Conservation (phyloP, 208 protist species). For the Leishmania tropica region DNA sequence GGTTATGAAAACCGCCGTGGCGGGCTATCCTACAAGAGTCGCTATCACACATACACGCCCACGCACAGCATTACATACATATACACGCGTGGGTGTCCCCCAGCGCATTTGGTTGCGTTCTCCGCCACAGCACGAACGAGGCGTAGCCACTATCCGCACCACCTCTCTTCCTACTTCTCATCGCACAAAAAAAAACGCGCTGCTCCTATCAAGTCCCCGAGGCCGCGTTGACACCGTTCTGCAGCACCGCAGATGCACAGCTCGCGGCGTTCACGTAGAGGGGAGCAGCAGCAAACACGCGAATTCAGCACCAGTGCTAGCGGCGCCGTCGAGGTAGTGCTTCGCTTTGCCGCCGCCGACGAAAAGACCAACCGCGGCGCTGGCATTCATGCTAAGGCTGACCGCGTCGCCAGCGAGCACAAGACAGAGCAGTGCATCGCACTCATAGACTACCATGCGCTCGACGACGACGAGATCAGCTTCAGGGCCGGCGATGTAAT, state of each 20-base stretch:
- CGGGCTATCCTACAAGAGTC: neutral
- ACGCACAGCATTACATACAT: neutral
- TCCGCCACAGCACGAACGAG: neutral
- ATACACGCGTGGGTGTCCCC: neutral
- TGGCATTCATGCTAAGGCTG: neutral
- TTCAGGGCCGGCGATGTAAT: slow-evolving; percentile 88
- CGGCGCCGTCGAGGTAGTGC: neutral
- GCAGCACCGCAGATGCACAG: neutral
- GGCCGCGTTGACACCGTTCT: neutral
- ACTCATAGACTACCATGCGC: slow-evolving; percentile 75
- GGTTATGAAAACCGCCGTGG: neutral
- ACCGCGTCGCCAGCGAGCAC: neutral
- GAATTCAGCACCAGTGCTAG: neutral
- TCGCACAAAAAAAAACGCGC: neutral
- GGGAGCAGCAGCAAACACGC: neutral
- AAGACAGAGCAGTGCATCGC: slow-evolving; percentile 75
- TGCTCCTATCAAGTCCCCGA: neutral
- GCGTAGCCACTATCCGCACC: neutral
- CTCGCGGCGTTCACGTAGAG: neutral
- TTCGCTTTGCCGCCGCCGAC: too few species aligned
- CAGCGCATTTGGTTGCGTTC: neutral
- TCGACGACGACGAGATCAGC: slow-evolving; percentile 71
- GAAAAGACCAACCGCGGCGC: neutral
- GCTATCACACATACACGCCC: neutral
- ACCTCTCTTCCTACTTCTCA: neutral